Evolutionary conservation across 805 yeast genomes (phyloP).

Genomic region (Danielia reshetovae): DNA sequence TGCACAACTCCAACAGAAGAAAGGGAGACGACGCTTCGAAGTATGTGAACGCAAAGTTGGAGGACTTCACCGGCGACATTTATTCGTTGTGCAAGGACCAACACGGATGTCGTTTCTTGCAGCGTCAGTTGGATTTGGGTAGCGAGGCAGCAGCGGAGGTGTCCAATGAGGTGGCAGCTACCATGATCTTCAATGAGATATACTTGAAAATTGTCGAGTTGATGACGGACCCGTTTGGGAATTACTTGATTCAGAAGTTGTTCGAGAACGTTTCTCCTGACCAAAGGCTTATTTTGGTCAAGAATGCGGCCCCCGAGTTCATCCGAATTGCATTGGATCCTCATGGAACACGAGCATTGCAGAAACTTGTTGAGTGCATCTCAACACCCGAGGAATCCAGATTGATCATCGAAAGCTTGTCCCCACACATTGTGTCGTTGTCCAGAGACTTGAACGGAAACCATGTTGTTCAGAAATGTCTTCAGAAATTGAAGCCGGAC

Average conservation of each 20-base stretch:
- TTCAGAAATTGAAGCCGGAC: slow-evolving; percentile 62
- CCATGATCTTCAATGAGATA: slow-evolving; percentile 77
- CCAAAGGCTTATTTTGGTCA: slow-evolving; percentile 67
- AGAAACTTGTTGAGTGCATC: slow-evolving; percentile 83
- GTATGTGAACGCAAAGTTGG: slow-evolving; percentile 62
- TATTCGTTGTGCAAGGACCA: slow-evolving; percentile 88
- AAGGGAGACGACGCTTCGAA: slow-evolving; percentile 68
- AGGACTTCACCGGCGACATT: slow-evolving; percentile 69
- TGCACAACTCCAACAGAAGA: slow-evolving; percentile 29
- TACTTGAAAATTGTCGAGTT: slow-evolving; percentile 74
- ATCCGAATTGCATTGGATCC: slow-evolving; percentile 84
- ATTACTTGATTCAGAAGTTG: slow-evolving; percentile 86
- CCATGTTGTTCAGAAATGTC: slow-evolving; percentile 91
- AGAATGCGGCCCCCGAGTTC: slow-evolving; percentile 68
- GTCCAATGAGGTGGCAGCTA: slow-evolving; percentile 49
- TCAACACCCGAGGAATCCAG: slow-evolving; percentile 66
- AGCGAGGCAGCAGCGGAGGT: slow-evolving; percentile 5
- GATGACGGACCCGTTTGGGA: slow-evolving; percentile 97
- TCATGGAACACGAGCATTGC: slow-evolving; percentile 95
- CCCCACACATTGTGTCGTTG: slow-evolving; percentile 69
- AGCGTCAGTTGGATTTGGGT: slow-evolving; percentile 72
- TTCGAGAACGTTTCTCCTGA: slow-evolving; percentile 68
- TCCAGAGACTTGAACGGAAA: slow-evolving; percentile 93
- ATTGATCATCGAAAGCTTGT: slow-evolving; percentile 55
- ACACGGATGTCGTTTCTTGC: slow-evolving; percentile 92